Percentiles rank a stretch among this genome's conserved stretches.
These are phyloP conservation scores for Globisporangium takayamanum DNA, from an alignment of 352 stramenopile species.

Conservation along the genomic window DNA sequence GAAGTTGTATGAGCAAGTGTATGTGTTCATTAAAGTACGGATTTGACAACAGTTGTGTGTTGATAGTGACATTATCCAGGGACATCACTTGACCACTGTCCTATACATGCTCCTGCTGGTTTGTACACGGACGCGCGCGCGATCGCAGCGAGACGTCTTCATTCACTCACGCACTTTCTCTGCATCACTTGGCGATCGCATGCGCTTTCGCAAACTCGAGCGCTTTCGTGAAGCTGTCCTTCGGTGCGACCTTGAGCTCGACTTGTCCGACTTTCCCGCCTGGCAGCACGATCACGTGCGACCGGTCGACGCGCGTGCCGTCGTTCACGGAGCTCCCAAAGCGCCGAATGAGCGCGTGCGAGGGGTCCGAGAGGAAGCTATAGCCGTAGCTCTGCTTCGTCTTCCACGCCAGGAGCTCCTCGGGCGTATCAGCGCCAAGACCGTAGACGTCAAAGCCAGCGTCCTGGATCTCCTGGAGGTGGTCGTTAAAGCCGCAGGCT, in stretches of 20 bases:
- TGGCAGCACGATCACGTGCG: slow-evolving; percentile 79
- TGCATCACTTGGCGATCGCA: slow-evolving; percentile 8
- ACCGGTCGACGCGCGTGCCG: slow-evolving; percentile 62
- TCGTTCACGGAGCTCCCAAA: slow-evolving; percentile 72
- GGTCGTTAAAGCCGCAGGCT: slow-evolving; percentile 81
- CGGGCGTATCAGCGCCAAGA: slow-evolving; percentile 62
- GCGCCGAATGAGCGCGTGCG: slow-evolving; percentile 67
- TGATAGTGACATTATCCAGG: neutral
- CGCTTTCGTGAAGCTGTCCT: slow-evolving; percentile 76
- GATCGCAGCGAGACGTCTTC: neutral
- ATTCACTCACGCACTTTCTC: neutral
- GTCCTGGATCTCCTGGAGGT: slow-evolving; percentile 65
- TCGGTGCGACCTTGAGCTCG: slow-evolving; percentile 59
- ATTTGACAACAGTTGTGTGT: neutral
- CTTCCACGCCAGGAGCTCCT: slow-evolving; percentile 72
- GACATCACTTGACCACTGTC: neutral
- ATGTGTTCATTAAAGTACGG: neutral
- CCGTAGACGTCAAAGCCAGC: slow-evolving; percentile 80
- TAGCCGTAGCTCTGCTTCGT: slow-evolving; percentile 75
- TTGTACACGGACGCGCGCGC: neutral
- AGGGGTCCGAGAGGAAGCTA: slow-evolving; percentile 73
- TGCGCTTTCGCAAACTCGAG: slow-evolving; percentile 47
- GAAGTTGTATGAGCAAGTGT: neutral
- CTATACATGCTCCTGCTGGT: neutral
- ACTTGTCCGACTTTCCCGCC: slow-evolving; percentile 72